phyloP scores from a whole-genome alignment of 257 asterid genomes.

The Penstemon barbatus region DNA sequence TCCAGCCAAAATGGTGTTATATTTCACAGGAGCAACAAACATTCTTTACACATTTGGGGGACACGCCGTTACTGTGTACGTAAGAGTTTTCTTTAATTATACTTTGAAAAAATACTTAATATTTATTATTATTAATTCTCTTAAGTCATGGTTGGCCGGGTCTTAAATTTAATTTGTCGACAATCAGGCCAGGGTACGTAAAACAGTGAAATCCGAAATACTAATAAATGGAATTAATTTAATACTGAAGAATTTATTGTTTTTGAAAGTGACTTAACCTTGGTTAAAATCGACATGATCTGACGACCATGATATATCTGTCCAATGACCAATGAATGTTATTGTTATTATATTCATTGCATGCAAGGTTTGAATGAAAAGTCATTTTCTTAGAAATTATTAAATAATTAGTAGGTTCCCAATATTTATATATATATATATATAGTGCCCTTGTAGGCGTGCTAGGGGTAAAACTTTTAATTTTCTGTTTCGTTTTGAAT shows the following conservation, averaged over 20 bases:
- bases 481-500: not conserved
- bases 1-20: conserved; percentile 45
- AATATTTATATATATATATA: too few species aligned
- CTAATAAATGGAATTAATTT: too few species aligned
- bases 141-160: not conserved
- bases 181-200: too few species aligned
- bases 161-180: not conserved
- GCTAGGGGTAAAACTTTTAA: conserved; percentile 22
- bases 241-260: too few species aligned
- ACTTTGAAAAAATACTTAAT: too few species aligned
- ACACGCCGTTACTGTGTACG: conserved; percentile 62
- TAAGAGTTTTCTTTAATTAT: conserved; percentile 15
- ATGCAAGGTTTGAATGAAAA: conserved; percentile 24
- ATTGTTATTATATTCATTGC: conserved; percentile 11
- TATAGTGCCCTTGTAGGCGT: conserved; percentile 24
- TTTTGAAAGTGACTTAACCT: conserved; percentile 26
- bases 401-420: conserved; percentile 27
- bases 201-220: not conserved
- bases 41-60: conserved; percentile 63
- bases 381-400: conserved; percentile 28
- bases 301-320: conserved; percentile 11
- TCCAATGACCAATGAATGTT: conserved; percentile 36
- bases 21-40: conserved; percentile 61
- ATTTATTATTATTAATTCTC: not conserved
- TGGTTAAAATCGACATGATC: conserved; percentile 11